Base-by-base conservation (phyloP, 306 rosid genomes). In the Vigna radiata region DNA sequence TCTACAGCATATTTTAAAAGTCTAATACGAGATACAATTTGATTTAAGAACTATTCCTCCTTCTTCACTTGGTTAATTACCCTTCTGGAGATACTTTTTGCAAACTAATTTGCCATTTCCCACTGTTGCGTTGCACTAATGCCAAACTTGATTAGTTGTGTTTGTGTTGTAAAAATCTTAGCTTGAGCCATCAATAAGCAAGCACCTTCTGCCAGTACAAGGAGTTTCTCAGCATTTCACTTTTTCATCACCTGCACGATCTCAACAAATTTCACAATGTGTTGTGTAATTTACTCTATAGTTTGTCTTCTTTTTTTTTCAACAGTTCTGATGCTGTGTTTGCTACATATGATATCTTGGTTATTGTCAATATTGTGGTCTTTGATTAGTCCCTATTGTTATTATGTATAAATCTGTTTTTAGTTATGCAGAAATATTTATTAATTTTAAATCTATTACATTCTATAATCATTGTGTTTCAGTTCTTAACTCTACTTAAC, bases 1-100 rank as follows among this genome's bases (percentile, higher is more conserved):
- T 81, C 73, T 49, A 49, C 83, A 78, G 73, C 81, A 81, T 50
- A 74, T 50, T 79, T 65, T 23, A 23, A 8, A 21, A 76, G 81
- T 83, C 80, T 53, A 36, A 77, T 15, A 81, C 54, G 44, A 75
- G 70, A 72, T 77, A 66, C 49, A 63, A 52, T 80, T 72, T 64
- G 5, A 53, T 53, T 53, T 50, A 37, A 15, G 16, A 41, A 60
- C 6, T 49, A 37, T 63, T 50, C 70, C 31, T 76, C 13, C 49
- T 23, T 54, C 19, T 75, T 59, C 43, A 58, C 59, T 44, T 12
- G 49, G 16, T 12, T 3, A 44, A 44, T 27, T 43, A 6, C 27
- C 55, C 10, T 4, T 59, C 16, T 69, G 60, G n/a, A 54, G 39
- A 21, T 39, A 72, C 27, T n/a, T 54, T 72, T 55, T 39, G 43